Base-by-base conservation (phyloP, 148 eudicot species). In the Chenopodium formosanum region DNA sequence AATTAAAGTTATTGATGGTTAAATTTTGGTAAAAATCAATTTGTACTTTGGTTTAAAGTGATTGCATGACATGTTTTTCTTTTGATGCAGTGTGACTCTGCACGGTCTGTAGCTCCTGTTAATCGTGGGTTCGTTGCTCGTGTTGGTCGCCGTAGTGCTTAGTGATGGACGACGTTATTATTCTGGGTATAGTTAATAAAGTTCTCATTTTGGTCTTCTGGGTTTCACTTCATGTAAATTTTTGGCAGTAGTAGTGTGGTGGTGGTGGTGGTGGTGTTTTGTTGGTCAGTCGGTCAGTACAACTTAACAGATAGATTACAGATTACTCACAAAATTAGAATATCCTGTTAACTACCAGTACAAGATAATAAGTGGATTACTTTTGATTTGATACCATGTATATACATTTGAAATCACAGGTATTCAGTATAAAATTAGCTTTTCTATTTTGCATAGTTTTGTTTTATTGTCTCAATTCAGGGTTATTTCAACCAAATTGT, bases 21-120 rank as follows among this genome's bases (percentile, higher is more conserved):
- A 37, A 37, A 6, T 34, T 34, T 34, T 7, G 53, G 29, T 37
- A 20, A 62, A n/a, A 62, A 25, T 22, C 25, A 9, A 22, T 25
- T 27, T 20, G 22, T 14, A 56, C 4, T 53, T 13, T 50, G 8
- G 53, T 50, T 7, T 9, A 0, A 12, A 50, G 16, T 52, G 0
- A 14, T 12, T 10, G 17, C 56, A 52, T 52, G 12, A 66, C 58
- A 19, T 64, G 13, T 56, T 56, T 56, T 76, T 6, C 7, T 50
- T 52, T 71, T 79, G 53, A 32, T 48, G 56, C 82, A 84, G 86
- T 84, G 86, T 72, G 83, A 83, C 25, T 84, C 86, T 0, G 69
- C 78, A 40, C 72, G 78, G 29, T 84, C 81, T n/a, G 86, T 81
- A 58, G 77, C 86, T 31, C 74, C 80, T 58, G 67, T 81, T 69